Base-by-base conservation (phyloP, 2,329 filamentous ascomycete genomes). In the Aspergillus versicolor region DNA sequence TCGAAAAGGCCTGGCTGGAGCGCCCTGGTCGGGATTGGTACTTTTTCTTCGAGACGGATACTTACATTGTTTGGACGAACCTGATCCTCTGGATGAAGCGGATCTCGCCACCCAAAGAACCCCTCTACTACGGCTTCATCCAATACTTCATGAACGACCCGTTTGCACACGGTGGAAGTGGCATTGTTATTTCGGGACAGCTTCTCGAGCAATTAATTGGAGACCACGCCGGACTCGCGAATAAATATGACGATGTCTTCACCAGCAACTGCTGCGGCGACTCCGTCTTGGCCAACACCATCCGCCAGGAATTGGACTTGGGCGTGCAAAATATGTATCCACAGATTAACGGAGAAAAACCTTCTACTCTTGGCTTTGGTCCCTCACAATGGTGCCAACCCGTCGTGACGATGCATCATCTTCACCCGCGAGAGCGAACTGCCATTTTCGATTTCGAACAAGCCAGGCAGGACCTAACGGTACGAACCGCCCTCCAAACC, bases 11-110 rank as follows among this genome's bases (percentile, higher is more conserved):
- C 0, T 85, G 79, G 63, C 65, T 70, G 22, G 69, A 81, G 69
- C 76, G 79, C 8, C 82, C 83, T 9, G 65, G 76, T 56, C 79
- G 79, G 56, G 80, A 84, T 61, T 86, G 84, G 83, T 86, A 84
- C 64, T 67, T 86, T 13, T 85, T 83, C 60, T 76, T 85, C 59
- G 83, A 86, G 52, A 81, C 82, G 49, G 83, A 85, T 66, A 83
- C 82, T 3, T 85, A 85, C 63, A 76, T 85, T 4, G 70, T 82
- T 24, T 84, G 81, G 79, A 72, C 77, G 13, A 84, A 80, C 52
- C 65, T 85, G 22, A 71, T 79, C 32, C 69, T 76, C 38, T 84
- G 80, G 78, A 69, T 85, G 43, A 48, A 27, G 22, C 63, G 68
- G 63, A 27, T 60, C 22, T 65, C 84, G 15, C 72, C 83, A 60